These are phyloP conservation scores for Rhodotorula paludigena DNA, from an alignment of 768 basidiomycete species.

Conservation along the genomic window DNA sequence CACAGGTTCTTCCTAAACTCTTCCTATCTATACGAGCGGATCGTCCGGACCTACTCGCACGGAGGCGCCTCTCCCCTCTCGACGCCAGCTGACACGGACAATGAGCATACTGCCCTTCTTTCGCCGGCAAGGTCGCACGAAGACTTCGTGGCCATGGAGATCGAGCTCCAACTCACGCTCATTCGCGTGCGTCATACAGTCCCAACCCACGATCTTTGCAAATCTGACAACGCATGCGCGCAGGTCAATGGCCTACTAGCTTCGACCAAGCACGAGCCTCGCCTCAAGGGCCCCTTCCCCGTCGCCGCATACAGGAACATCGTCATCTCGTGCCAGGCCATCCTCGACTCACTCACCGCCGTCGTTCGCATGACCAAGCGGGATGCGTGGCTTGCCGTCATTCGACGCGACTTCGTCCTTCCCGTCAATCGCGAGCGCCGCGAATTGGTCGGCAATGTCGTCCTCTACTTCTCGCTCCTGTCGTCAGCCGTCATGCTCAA, in stretches of 20 bases:
- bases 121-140: not conserved
- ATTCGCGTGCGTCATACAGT: constrained; percentile 51
- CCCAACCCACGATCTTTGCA: too few relatives aligned
- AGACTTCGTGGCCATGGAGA: constrained; percentile 55
- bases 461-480: constrained; percentile 77
- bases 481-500: constrained; percentile 76
- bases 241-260: constrained; percentile 73
- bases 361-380: constrained; percentile 96
- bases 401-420: constrained; percentile 77
- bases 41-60: constrained; percentile 81
- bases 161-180: constrained; percentile 85
- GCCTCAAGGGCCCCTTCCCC: constrained; percentile 93
- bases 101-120: not conserved
- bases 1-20: constrained; percentile 82
- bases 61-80: constrained; percentile 47
- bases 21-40: constrained; percentile 87
- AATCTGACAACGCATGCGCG: constrained; percentile 40
- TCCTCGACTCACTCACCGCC: constrained; percentile 82
- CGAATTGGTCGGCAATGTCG: constrained; percentile 87
- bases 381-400: constrained; percentile 70
- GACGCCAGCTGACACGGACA: not conserved
- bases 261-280: constrained; percentile 86
- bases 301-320: constrained; percentile 66
- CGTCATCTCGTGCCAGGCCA: constrained; percentile 55
- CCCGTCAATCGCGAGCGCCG: constrained; percentile 83